Conservation (phyloP, 2,329 filamentous ascomycete genomes). For the Alternaria panax region DNA sequence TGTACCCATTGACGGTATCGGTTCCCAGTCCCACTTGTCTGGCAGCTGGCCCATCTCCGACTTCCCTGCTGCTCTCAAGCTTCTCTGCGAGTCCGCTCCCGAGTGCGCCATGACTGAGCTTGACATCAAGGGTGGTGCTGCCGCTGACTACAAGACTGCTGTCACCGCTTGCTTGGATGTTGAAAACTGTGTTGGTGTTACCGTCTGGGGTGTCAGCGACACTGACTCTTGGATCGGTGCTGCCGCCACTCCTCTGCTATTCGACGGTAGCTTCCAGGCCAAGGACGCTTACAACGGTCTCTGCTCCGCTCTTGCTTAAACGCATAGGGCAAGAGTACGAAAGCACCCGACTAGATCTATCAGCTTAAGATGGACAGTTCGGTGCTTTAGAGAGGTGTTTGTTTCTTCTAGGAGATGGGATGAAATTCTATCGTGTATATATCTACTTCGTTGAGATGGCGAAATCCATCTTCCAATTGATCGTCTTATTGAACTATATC, state of each 20-base stretch:
- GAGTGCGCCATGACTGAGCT: conserved; percentile 73
- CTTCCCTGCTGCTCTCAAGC: conserved; percentile 59
- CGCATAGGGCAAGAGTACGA: background rate
- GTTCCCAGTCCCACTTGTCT: conserved; percentile 64
- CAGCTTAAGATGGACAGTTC: background rate
- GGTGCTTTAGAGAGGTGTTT: background rate
- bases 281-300: conserved; percentile 52
- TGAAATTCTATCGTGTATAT: conserved; percentile 3
- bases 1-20: conserved; percentile 71
- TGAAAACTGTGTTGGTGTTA: conserved; percentile 69
- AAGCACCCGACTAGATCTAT: background rate
- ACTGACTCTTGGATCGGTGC: conserved; percentile 53
- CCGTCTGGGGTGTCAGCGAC: conserved; percentile 64
- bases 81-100: conserved; percentile 59
- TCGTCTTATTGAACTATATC: background rate
- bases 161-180: conserved; percentile 65
- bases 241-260: conserved; percentile 50
- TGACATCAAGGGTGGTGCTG: conserved; percentile 67
- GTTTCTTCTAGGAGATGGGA: background rate
- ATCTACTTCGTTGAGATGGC: background rate
- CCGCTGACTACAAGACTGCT: conserved; percentile 64
- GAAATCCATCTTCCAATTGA: background rate
- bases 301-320: conserved; percentile 23
- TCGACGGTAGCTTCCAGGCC: conserved; percentile 51
- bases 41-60: conserved; percentile 54